Evolutionary conservation across 2,329 filamentous ascomycete genomes (phyloP), one percentile per base, ranked within the genome.

Genomic region (Aspergillus proliferans): DNA sequence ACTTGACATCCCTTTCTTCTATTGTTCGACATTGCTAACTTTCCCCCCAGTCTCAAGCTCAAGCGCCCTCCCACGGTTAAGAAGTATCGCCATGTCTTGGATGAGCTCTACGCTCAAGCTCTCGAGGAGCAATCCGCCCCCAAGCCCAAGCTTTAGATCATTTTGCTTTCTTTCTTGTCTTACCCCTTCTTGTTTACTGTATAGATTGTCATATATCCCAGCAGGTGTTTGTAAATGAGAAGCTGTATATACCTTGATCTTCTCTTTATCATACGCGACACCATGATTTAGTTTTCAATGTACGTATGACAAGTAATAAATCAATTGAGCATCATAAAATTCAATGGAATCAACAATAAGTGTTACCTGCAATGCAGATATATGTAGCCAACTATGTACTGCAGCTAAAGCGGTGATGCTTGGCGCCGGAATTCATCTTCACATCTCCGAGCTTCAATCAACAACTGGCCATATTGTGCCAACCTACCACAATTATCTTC

Each of bases 1-100:
- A 24, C 19, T 21, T 40, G 24, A 42, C 8, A 28, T 12, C 22
- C 91, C 65, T 45, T 45, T 14, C n/a, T 21, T 28, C 3, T 33
- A 4, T 33, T 19, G 19, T 4, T 12, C 6, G 22, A 4, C 10
- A 24, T 48, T 56, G 43, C 63, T 62, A 58, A 64, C 47, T 26
- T 14, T 26, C 15, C 18, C 47, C 49, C 49, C 52, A 87, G 84
- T 48, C 70, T 88, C 52, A 88, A 88, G 68, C 71, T 88, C 61
- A 88, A 88, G 74, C 78, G 85, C 40, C 82, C 84, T 43, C 82
- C 85, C 53, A 76, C 81, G 4, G 82, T 77, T 22, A 87, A 85
- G 74, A 72, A 69, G 53, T 86, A 78, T 64, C 75, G 82, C 47
- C 57, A 70, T 40, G 63, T 81, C 30, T 64, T 86, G 21, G 82